Evolutionary conservation across 768 basidiomycete genomes (phyloP).

Genomic region (Termitomyces sp.): DNA sequence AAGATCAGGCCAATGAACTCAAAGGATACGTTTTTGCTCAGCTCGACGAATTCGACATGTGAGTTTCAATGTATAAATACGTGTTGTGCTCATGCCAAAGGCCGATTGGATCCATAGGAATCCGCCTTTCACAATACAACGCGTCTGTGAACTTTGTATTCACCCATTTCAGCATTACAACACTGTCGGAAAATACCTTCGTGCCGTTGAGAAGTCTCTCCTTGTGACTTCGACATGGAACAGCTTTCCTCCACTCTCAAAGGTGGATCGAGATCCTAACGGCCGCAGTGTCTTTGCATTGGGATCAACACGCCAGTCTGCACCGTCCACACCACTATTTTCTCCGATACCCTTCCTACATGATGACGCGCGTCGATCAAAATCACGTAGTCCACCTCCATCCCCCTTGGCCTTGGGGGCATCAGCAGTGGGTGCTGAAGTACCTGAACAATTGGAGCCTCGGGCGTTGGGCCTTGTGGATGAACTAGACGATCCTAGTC

Average conservation of each 20-base stretch:
- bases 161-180: conserved; percentile 70
- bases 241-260: conserved; percentile 56
- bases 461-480: conserved; percentile 76
- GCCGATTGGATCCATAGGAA: conserved; percentile 26
- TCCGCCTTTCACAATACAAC: conserved; percentile 87
- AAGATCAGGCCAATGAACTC: conserved; percentile 54
- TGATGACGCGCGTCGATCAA: conserved; percentile 75
- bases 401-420: conserved; percentile 59
- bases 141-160: conserved; percentile 78
- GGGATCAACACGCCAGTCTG: conserved; percentile 45
- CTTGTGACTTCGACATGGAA: conserved; percentile 82
- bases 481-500: conserved; percentile 80
- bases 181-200: conserved; percentile 80
- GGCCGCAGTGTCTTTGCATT: conserved; percentile 39
- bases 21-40: conserved; percentile 56
- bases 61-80: conserved; percentile 20
- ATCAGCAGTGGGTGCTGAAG: conserved; percentile 26
- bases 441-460: conserved; percentile 34
- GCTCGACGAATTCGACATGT: conserved; percentile 77
- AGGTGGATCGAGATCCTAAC: conserved; percentile 31
- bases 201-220: conserved; percentile 78
- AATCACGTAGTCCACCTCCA: conserved; percentile 75
- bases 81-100: conserved; percentile 1
- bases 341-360: conserved; percentile 87
- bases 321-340: conserved; percentile 77